phyloP scores from a whole-genome alignment of 139 green algal species.

The Tetraselmis chui region DNA sequence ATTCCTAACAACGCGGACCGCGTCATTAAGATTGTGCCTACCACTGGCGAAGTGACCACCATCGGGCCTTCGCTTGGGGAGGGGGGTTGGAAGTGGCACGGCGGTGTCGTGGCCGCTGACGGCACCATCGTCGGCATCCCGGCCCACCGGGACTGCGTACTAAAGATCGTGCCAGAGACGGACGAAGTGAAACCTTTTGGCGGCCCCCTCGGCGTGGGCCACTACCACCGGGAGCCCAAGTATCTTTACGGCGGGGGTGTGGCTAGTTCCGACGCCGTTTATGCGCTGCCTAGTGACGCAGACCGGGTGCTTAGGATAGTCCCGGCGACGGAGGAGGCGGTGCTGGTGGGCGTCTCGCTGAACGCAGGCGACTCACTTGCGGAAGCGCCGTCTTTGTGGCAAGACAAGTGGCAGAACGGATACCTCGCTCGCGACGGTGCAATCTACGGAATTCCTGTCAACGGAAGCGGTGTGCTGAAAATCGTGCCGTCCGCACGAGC shows the following conservation, averaged over 20 bases:
- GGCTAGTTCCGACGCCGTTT: neutral
- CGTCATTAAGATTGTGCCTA: conserved; percentile 16
- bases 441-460: conserved; percentile 21
- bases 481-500: neutral
- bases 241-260: neutral
- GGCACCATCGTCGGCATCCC: conserved; percentile 14
- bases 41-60: neutral
- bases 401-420: conserved; percentile 18
- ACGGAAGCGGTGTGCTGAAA: conserved; percentile 10
- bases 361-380: neutral
- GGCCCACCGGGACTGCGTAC: conserved; percentile 1
- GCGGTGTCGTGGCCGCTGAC: conserved; percentile 5
- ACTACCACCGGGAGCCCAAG: neutral
- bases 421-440: conserved; percentile 13
- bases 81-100: conserved; percentile 17
- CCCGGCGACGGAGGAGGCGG: neutral
- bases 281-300: neutral
- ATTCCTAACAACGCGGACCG: conserved; percentile 12
- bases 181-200: neutral
- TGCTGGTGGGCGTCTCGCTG: neutral
- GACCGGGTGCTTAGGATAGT: neutral
- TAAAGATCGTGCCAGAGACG: conserved; percentile 12
- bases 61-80: conserved; percentile 6
- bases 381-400: neutral
- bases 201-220: neutral